Conservation (phyloP, 225 moss, liverwort and hornwort species). For the Bryum argenteum region DNA sequence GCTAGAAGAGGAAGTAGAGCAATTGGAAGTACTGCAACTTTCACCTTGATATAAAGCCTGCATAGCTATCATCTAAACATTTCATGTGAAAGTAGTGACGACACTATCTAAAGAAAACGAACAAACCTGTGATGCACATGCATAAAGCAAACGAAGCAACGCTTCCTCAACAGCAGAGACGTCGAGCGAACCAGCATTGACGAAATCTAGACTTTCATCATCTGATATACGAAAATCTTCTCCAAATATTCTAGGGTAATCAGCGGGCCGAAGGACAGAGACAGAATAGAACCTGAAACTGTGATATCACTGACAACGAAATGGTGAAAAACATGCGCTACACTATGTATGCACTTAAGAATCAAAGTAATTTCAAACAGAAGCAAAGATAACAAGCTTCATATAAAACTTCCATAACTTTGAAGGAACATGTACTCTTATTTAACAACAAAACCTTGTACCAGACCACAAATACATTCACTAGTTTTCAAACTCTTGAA, state of each 20-base stretch:
- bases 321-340: not conserved
- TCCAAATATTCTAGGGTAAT: conserved; percentile 85
- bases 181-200: conserved; percentile 60
- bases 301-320: not conserved
- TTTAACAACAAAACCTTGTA: not conserved
- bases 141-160: conserved; percentile 78
- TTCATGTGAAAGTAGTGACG: not conserved
- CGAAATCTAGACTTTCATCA: conserved; percentile 72
- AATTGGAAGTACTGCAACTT: conserved; percentile 9
- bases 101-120: conserved; percentile 2
- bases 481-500: no score
- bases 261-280: conserved; percentile 51
- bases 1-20: conserved; percentile 30
- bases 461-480: no score
- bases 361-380: conserved; percentile 9
- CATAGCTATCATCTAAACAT: not conserved
- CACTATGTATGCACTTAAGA: conserved; percentile 7
- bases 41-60: not conserved
- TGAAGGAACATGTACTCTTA: not conserved
- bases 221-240: conserved; percentile 71
- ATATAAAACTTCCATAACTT: not conserved
- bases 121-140: conserved; percentile 77
- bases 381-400: not conserved
- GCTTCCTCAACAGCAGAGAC: conserved; percentile 86
- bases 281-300: conserved; percentile 1